Percentiles rank a stretch among this genome's conserved stretches.
Evolutionary conservation across 1,284 basidiomycete species (phyloP).

Genomic region (Mycena sp.): DNA sequence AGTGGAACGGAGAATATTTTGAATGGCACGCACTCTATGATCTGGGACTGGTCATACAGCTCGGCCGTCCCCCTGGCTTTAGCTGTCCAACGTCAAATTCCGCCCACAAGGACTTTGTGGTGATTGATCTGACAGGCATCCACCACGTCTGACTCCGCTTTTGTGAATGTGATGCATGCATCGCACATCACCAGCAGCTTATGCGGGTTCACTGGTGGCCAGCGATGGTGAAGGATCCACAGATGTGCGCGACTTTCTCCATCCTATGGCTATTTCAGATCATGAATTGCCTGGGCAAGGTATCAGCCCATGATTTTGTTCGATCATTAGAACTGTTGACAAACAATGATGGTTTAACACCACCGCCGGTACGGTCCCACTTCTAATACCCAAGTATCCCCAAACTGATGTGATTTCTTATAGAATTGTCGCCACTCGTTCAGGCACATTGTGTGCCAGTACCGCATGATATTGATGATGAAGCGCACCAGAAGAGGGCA

Average conservation of each 20-base stretch:
- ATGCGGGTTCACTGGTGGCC: conserved; percentile 9
- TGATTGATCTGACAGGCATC: conserved; percentile 27
- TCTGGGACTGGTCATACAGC: background rate
- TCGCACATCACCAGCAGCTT: background rate
- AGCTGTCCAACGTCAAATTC: background rate
- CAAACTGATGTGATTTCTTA: background rate
- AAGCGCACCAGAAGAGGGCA: conserved; percentile 3
- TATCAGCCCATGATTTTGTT: background rate
- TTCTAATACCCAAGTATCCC: too few species aligned
- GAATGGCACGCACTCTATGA: background rate
- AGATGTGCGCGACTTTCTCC: conserved; percentile 12
- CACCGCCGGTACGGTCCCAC: background rate
- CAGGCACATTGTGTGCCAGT: conserved; percentile 1
- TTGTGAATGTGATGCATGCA: conserved; percentile 15
- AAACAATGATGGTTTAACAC: conserved; percentile 2
- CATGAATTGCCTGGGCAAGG: conserved; percentile 7
- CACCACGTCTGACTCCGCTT: conserved; percentile 18
- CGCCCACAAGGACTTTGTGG: conserved; percentile 4
- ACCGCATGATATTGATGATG: background rate
- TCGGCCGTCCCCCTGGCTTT: background rate
- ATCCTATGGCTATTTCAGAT: conserved; percentile 2
- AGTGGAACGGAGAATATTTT: background rate
- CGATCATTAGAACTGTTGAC: background rate
- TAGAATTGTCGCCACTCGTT: background rate
- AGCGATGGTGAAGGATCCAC: conserved; percentile 2